Evolutionary conservation across 306 rosid species (phyloP).

Genomic region (Lathyrus tuberosus): DNA sequence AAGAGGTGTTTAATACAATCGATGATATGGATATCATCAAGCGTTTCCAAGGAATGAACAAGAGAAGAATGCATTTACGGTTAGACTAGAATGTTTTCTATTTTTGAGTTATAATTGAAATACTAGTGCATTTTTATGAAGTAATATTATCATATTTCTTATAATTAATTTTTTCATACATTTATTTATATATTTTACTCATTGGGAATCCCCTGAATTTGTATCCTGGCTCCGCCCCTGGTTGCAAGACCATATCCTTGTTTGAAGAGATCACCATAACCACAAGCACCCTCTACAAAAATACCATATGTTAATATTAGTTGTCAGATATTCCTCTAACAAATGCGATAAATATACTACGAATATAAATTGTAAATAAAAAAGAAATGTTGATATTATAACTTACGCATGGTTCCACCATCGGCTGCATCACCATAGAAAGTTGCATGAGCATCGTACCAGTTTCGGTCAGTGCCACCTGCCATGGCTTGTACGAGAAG

Average conservation of each 20-base stretch:
- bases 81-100: too few relatives aligned
- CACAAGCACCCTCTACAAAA: slow-evolving; percentile 78
- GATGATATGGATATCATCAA: too few relatives aligned
- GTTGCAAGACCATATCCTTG: slow-evolving; percentile 81
- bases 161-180: too few relatives aligned
- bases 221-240: too few relatives aligned
- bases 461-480: neutral
- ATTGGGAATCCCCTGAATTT: too few relatives aligned
- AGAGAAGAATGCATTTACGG: too few relatives aligned
- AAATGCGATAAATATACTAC: neutral
- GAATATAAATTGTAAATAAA: neutral
- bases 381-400: neutral
- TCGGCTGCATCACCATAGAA: slow-evolving; percentile 71
- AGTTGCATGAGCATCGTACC: slow-evolving; percentile 70
- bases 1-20: too few relatives aligned
- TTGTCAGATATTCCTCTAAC: neutral
- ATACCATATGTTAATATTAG: neutral
- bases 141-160: too few relatives aligned
- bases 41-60: too few relatives aligned
- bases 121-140: too few relatives aligned
- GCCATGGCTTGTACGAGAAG: slow-evolving; percentile 28
- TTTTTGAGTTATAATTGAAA: too few relatives aligned
- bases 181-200: too few relatives aligned
- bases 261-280: slow-evolving; percentile 60
- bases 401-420: slow-evolving; percentile 79